Evolutionary conservation across 2,329 filamentous ascomycete species (phyloP), one percentile per base, ranked within the genome.

Genomic region (Metarhizium guizhouense): DNA sequence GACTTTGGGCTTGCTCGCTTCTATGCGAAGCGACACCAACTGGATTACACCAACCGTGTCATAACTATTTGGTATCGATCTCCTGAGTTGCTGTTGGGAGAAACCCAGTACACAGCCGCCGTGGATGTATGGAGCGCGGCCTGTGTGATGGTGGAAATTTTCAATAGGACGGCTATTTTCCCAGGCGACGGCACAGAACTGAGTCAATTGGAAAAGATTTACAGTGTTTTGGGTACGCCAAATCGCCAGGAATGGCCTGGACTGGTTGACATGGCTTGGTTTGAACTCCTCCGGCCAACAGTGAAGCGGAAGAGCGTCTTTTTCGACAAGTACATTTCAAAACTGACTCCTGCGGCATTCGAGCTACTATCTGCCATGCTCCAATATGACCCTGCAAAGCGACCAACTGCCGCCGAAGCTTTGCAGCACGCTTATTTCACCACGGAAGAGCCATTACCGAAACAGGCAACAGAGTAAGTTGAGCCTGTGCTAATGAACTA

Each of bases 41-140:
- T 95, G 50, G 93, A 99, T 69, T 99, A 99, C 70, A 99, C 94
- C 2, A 99, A 99, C 68, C 88, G 94, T 40, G 95, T 99, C 63
- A 96, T 99, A 67, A 99, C 94, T 2, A 96, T 99, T 61, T 99
- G 95, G 95, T 96, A 96, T 69, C 84, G 92, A 4, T 89, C 90
- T 0, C 91, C 92, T 0, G 92, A 96, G 68, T 79, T 96, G n/a
- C 76, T 96, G 0, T 80, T 96, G 1, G 92, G 92, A 6, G 91
- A 95, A 70, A 96, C 92, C 5, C 84, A 89, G 63, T 96, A 96
- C 67, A 90, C 88, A 4, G 88, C 90, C 0, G 89, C 89, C 2
- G 90, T 95, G 14, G 92, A 96, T 66, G 88, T 99, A 40, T 99
- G 94, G 94, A 96, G 91, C 66, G 94, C 94, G 2, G 94, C 93